Percentiles rank a stretch among this genome's conserved stretches.
phyloP scores from a whole-genome alignment of 2,329 filamentous ascomycete genomes.

The Didymella pomorum region DNA sequence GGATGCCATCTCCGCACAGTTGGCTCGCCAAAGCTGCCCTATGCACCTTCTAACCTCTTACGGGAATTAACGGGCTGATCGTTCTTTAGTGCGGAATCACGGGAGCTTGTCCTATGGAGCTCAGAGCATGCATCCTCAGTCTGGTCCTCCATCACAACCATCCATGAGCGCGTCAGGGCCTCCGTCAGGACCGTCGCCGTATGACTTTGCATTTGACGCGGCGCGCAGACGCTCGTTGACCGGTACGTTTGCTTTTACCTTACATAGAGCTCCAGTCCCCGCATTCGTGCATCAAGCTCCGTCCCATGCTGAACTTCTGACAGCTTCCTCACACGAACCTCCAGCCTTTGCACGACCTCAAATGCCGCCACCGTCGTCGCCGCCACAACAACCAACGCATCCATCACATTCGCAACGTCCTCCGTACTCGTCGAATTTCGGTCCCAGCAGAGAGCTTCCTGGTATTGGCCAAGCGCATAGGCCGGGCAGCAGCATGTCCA shows the following conservation, averaged over 20 bases:
- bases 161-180: constrained; percentile 46
- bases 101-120: constrained; percentile 37
- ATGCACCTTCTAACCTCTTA: constrained; percentile 20
- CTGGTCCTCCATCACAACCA: constrained; percentile 45
- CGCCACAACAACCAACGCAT: constrained; percentile 53
- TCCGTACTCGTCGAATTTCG: constrained; percentile 52
- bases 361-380: constrained; percentile 61
- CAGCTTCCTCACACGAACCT: constrained; percentile 49
- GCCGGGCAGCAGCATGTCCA: constrained; percentile 73
- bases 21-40: constrained; percentile 32
- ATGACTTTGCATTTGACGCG: constrained; percentile 50
- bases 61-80: constrained; percentile 31
- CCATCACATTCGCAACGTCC: constrained; percentile 53
- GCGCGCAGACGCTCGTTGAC: constrained; percentile 55
- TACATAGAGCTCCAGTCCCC: constrained; percentile 46
- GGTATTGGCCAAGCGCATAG: constrained; percentile 61
- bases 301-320: constrained; percentile 37
- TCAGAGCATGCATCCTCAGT: constrained; percentile 39
- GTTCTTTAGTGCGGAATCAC: constrained; percentile 42
- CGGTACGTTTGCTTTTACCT: constrained; percentile 45
- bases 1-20: constrained; percentile 35
- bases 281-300: constrained; percentile 21
- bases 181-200: constrained; percentile 48
- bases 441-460: constrained; percentile 63
- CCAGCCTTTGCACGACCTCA: constrained; percentile 55